A percentile compares a stretch with the other conserved stretches of the same genome.
Conservation (phyloP, 257 asterid genomes). For the Solanum ossicruentum region DNA sequence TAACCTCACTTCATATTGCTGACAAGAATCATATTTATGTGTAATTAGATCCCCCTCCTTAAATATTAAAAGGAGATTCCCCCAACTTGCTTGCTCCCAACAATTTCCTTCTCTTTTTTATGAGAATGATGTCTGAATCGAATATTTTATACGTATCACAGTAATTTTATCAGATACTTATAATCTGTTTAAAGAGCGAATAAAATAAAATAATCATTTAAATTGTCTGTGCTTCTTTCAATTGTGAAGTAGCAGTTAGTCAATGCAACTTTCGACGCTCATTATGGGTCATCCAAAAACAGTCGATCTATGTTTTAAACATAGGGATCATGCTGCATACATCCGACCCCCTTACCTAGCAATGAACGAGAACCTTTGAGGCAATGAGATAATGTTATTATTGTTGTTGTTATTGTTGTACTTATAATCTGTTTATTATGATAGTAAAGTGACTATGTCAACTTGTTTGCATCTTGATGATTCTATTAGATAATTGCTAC, state of each 20-base stretch:
- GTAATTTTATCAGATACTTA: neutral
- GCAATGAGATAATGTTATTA: too few relatives aligned
- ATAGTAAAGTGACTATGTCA: too few relatives aligned
- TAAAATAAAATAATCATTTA: too few relatives aligned
- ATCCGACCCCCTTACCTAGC: too few relatives aligned
- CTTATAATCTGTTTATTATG: neutral
- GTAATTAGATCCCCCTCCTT: neutral
- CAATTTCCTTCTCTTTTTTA: neutral
- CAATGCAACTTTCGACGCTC: too few relatives aligned
- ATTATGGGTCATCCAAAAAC: too few relatives aligned
- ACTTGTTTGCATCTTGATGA: neutral
- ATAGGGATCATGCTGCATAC: too few relatives aligned
- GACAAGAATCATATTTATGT: conserved; percentile 19
- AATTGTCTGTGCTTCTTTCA: too few relatives aligned
- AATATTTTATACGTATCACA: neutral
- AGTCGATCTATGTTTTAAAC: too few relatives aligned
- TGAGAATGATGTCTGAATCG: neutral
- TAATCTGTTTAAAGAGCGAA: neutral
- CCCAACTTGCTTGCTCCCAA: conserved; percentile 26
- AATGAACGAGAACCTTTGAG: too few relatives aligned
- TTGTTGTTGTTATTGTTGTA: too few relatives aligned
- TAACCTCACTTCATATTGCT: neutral
- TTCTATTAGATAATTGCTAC: neutral
- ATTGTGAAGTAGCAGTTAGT: too few relatives aligned
- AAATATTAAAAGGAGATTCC: conserved; percentile 8